These are phyloP conservation scores for Zoysia matrella DNA, from an alignment of 202 grass and related monocot genomes.

Conservation along the genomic window DNA sequence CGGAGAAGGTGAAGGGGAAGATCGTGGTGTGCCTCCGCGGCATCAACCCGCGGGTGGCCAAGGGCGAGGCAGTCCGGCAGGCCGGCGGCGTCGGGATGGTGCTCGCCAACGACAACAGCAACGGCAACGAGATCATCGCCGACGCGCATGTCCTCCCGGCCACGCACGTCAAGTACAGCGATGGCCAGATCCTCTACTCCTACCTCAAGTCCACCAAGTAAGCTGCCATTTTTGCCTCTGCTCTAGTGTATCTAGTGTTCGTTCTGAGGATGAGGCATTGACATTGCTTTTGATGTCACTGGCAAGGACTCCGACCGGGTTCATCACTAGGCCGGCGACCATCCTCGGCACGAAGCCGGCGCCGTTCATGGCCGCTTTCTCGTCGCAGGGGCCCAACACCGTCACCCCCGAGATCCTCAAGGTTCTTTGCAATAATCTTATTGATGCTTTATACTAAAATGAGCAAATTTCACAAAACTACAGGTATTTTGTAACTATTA, in stretches of 20 bases:
- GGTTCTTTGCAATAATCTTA: background rate
- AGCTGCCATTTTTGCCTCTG: background rate
- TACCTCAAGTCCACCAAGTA: conserved; percentile 65
- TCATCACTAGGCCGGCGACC: conserved; percentile 59
- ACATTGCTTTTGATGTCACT: background rate
- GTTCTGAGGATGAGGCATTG: background rate
- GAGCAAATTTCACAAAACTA: no score
- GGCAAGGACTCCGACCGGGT: conserved; percentile 43
- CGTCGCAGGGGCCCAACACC: conserved; percentile 68
- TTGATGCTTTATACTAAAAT: no score
- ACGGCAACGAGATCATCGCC: conserved; percentile 65
- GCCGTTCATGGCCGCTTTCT: conserved; percentile 81
- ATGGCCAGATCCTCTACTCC: conserved; percentile 48
- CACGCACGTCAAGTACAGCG: conserved; percentile 51
- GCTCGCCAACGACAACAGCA: conserved; percentile 56
- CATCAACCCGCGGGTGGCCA: conserved; percentile 45
- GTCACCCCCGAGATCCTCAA: conserved; percentile 66
- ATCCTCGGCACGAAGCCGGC: conserved; percentile 59
- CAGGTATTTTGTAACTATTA: no score
- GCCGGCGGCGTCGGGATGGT: conserved; percentile 49
- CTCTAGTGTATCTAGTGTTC: no score
- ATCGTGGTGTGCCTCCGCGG: conserved; percentile 80
- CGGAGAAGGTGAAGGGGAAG: conserved; percentile 43
- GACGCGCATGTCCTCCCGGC: conserved; percentile 76
- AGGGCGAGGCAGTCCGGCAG: conserved; percentile 52